phyloP scores from a whole-genome alignment of 768 basidiomycete genomes.

The Sporobolomyces pararoseus region DNA sequence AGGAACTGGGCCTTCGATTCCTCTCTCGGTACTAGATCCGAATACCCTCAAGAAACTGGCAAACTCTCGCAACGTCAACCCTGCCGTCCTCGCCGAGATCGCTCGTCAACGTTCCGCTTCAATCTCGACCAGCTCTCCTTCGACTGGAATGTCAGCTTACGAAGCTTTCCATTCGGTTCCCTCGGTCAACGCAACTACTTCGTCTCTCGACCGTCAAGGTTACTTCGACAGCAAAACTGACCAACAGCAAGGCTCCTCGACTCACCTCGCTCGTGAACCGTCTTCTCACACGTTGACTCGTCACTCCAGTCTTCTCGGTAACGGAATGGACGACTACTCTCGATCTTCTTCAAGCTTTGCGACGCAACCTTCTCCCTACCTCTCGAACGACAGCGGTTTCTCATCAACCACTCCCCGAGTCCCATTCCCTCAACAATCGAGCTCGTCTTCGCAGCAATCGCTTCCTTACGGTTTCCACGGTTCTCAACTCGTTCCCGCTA shows the following conservation, averaged over 20 bases:
- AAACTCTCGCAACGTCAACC: conserved; percentile 19
- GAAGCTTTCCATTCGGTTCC: conserved; percentile 73
- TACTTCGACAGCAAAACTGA: background rate
- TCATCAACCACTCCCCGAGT: background rate
- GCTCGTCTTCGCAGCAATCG: background rate
- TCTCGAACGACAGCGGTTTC: background rate
- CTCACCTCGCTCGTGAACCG: background rate
- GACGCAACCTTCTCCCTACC: background rate
- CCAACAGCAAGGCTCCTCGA: no score
- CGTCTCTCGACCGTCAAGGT: background rate
- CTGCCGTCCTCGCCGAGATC: conserved; percentile 41
- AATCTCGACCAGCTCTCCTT: background rate
- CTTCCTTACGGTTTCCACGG: background rate
- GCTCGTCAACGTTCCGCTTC: conserved; percentile 25
- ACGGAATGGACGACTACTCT: conserved; percentile 4
- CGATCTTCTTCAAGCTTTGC: background rate
- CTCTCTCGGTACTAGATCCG: conserved; percentile 31
- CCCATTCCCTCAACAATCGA: background rate
- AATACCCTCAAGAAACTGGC: conserved; percentile 30
- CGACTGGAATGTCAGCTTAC: conserved; percentile 53
- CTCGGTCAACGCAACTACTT: conserved; percentile 37
- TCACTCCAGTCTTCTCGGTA: conserved; percentile 7
- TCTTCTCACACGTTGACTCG: background rate
- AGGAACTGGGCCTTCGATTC: conserved; percentile 19
- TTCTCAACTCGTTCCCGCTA: conserved; percentile 6